Evolutionary conservation across 352 stramenopile species (phyloP).

Genomic region (Globisporangium sylvaticum): DNA sequence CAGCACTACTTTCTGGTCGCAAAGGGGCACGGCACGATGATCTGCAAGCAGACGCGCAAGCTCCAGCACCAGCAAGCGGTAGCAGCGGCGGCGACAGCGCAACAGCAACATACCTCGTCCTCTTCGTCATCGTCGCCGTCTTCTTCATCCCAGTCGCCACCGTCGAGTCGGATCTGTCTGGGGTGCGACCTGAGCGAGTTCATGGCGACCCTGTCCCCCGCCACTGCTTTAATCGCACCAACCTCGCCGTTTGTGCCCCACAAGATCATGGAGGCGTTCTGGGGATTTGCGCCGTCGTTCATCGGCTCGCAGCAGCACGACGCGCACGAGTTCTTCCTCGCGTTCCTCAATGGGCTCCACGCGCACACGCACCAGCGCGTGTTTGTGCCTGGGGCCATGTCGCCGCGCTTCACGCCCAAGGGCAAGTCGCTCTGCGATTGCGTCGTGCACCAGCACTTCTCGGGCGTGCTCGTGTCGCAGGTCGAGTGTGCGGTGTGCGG

Average conservation of each 20-base stretch:
- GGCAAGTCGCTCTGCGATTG: conserved; percentile 67
- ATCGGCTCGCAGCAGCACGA: conserved; percentile 69
- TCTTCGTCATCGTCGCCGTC: conserved; percentile 7
- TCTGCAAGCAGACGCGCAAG: conserved; percentile 56
- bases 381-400: conserved; percentile 33
- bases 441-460: conserved; percentile 68
- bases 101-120: not conserved
- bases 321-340: conserved; percentile 69
- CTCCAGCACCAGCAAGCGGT: conserved; percentile 8
- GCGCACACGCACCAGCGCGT: conserved; percentile 51
- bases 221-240: conserved; percentile 4
- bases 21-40: conserved; percentile 52
- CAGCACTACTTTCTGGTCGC: conserved; percentile 71
- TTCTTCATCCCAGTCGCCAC: conserved; percentile 12
- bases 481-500: conserved; percentile 55
- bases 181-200: conserved; percentile 56
- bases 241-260: conserved; percentile 51
- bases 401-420: conserved; percentile 53
- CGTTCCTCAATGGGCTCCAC: conserved; percentile 57
- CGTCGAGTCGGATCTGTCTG: conserved; percentile 32
- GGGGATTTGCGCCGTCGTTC: conserved; percentile 47
- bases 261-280: conserved; percentile 58
- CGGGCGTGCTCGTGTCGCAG: conserved; percentile 54
- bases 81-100: too few species aligned
- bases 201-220: conserved; percentile 32